Evolutionary conservation across 768 basidiomycete genomes (phyloP).

Genomic region (Lentinus tigrinus): DNA sequence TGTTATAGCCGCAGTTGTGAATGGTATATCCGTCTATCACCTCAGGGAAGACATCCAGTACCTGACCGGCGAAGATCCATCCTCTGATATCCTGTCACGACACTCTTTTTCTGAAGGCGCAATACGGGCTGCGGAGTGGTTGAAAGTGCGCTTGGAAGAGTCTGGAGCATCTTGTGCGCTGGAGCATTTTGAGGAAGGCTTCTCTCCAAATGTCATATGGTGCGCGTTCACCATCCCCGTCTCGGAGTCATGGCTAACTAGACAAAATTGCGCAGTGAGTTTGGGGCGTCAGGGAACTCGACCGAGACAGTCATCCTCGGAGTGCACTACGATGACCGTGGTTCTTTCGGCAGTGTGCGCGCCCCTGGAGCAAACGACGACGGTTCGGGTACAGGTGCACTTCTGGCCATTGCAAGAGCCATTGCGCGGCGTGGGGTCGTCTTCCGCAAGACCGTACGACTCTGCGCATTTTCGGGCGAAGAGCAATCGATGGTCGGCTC

Average conservation of each 20-base stretch:
- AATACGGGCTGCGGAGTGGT: slow-evolving; percentile 64
- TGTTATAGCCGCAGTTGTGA: slow-evolving; percentile 62
- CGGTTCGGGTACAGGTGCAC: slow-evolving; percentile 59
- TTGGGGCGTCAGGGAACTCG: slow-evolving; percentile 49
- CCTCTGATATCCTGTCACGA: slow-evolving; percentile 68
- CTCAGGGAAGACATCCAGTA: slow-evolving; percentile 72
- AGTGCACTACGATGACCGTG: slow-evolving; percentile 89
- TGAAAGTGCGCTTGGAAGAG: slow-evolving; percentile 68
- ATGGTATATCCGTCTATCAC: slow-evolving; percentile 61
- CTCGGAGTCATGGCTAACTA: neutral
- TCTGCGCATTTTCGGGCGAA: slow-evolving; percentile 86
- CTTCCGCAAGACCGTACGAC: slow-evolving; percentile 74
- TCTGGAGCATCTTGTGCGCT: slow-evolving; percentile 76
- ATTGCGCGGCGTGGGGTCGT: slow-evolving; percentile 63
- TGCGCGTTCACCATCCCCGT: slow-evolving; percentile 24
- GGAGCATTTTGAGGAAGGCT: slow-evolving; percentile 62
- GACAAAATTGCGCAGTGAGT: slow-evolving; percentile 42
- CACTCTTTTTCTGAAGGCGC: slow-evolving; percentile 79
- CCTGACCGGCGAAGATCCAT: slow-evolving; percentile 81
- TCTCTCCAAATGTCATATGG: slow-evolving; percentile 88
- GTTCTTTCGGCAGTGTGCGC: slow-evolving; percentile 75
- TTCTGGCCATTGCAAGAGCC: slow-evolving; percentile 76
- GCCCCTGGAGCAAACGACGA: slow-evolving; percentile 69
- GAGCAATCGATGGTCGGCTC: slow-evolving; percentile 89
- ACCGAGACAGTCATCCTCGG: slow-evolving; percentile 70